A percentile compares a stretch with the other conserved stretches of the same genome.
These are phyloP conservation scores for Pulveroboletus sp. DNA, from an alignment of 768 basidiomycete species.

Conservation along the genomic window DNA sequence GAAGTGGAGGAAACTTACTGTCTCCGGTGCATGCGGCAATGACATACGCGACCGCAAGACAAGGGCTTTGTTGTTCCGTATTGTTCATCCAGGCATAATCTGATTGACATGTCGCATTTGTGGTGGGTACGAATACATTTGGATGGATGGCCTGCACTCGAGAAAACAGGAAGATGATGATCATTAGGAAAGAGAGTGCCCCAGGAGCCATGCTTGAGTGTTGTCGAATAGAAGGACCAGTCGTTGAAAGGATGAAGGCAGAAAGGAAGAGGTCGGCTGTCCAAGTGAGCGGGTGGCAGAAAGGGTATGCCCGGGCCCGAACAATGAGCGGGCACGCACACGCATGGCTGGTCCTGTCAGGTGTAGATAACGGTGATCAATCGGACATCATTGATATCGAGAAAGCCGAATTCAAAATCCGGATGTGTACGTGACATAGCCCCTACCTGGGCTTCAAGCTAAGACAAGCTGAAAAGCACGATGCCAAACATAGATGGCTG, in stretches of 20 bases:
- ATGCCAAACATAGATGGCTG: too few relatives aligned
- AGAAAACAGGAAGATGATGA: background rate
- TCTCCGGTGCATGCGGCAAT: conserved; percentile 29
- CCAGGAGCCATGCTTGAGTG: conserved; percentile 3
- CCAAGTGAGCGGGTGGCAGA: background rate
- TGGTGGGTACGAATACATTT: conserved; percentile 3
- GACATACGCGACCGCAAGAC: conserved; percentile 29
- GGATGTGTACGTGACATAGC: background rate
- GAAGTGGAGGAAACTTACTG: conserved; percentile 13
- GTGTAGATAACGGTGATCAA: conserved; percentile 7
- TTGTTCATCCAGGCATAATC: conserved; percentile 28
- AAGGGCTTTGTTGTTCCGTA: conserved; percentile 12
- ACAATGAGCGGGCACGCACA: background rate
- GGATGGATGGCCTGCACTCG: conserved; percentile 10
- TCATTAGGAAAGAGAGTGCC: background rate
- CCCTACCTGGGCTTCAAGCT: too few relatives aligned
- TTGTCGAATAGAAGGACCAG: background rate
- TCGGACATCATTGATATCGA: background rate
- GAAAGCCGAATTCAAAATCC: background rate
- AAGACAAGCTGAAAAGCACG: too few relatives aligned
- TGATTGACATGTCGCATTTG: conserved; percentile 16
- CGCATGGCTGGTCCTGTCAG: conserved; percentile 2
- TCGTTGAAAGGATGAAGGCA: background rate
- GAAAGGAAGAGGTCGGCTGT: background rate
- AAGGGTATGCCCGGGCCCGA: background rate